These are phyloP conservation scores for Phytophthora quininea DNA, from an alignment of 352 stramenopile genomes.

Conservation along the genomic window DNA sequence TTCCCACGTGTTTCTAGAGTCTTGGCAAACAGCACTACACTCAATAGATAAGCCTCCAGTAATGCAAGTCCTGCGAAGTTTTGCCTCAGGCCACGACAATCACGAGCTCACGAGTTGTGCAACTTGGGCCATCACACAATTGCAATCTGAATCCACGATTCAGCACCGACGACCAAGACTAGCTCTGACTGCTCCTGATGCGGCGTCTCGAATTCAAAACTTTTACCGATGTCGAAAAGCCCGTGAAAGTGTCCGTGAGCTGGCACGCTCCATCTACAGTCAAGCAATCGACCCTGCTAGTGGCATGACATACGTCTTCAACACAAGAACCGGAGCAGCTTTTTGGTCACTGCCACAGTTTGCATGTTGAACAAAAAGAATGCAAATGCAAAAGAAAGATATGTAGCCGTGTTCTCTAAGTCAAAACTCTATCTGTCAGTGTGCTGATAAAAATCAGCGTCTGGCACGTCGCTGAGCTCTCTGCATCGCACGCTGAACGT, in stretches of 20 bases:
- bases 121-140: slow-evolving; percentile 37
- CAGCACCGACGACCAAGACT: slow-evolving; percentile 15
- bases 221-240: slow-evolving; percentile 69
- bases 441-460: slow-evolving; percentile 18
- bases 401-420: slow-evolving; percentile 31
- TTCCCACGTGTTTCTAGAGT: slow-evolving; percentile 14
- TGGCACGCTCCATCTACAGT: slow-evolving; percentile 50
- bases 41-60: slow-evolving; percentile 28
- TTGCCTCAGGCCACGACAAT: slow-evolving; percentile 23
- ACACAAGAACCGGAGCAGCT: slow-evolving; percentile 55
- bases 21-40: slow-evolving; percentile 39
- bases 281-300: slow-evolving; percentile 51
- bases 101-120: slow-evolving; percentile 30
- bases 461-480: slow-evolving; percentile 53
- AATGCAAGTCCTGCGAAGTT: slow-evolving; percentile 23
- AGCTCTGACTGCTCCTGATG: slow-evolving; percentile 32
- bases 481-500: slow-evolving; percentile 64
- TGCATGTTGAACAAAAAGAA: slow-evolving; percentile 34
- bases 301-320: slow-evolving; percentile 59
- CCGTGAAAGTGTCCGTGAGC: slow-evolving; percentile 31
- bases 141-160: slow-evolving; percentile 23
- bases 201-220: slow-evolving; percentile 54
- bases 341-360: slow-evolving; percentile 63
- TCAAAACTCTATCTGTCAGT: slow-evolving; percentile 8
- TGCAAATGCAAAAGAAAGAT: slow-evolving; percentile 22